phyloP scores from a whole-genome alignment of 2,329 filamentous ascomycete species.

The Xylariales sp. region DNA sequence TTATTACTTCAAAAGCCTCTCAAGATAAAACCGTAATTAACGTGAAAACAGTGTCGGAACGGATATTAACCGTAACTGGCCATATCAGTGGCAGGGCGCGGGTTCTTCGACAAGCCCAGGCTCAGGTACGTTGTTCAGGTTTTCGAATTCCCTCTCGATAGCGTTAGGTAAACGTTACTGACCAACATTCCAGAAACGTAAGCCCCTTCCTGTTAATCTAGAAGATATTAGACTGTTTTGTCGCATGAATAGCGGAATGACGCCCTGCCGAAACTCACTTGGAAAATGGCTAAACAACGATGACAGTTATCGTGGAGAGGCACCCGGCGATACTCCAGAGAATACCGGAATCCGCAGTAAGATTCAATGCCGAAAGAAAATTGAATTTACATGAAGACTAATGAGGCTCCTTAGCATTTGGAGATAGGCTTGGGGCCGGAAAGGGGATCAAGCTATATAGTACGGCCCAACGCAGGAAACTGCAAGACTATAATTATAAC shows the following conservation, averaged over 20 bases:
- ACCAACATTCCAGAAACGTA: conserved; percentile 43
- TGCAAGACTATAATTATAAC: too few species aligned
- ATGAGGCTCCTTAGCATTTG: conserved; percentile 55
- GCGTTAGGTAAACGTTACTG: conserved; percentile 20
- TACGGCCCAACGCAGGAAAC: too few species aligned
- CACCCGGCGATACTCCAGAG: conserved; percentile 60
- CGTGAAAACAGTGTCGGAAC: conserved; percentile 51
- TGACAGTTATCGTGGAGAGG: conserved; percentile 56
- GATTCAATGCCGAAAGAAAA: conserved; percentile 4
- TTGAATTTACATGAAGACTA: conserved; percentile 13
- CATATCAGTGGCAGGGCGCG: conserved; percentile 58
- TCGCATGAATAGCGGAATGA: background rate
- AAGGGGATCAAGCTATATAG: conserved; percentile 47
- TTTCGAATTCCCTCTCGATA: background rate
- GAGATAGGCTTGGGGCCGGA: conserved; percentile 56
- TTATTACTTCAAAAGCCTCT: too few species aligned
- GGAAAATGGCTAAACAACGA: conserved; percentile 15
- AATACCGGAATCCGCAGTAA: conserved; percentile 54
- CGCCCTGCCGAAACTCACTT: background rate
- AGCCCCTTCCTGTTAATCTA: conserved; percentile 18
- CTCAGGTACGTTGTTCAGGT: conserved; percentile 42
- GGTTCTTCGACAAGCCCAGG: conserved; percentile 61
- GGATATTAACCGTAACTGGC: conserved; percentile 66
- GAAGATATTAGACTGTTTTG: background rate
- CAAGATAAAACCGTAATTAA: too few species aligned